phyloP scores from a whole-genome alignment of 2,329 filamentous ascomycete genomes.

The Camillea tinctor region DNA sequence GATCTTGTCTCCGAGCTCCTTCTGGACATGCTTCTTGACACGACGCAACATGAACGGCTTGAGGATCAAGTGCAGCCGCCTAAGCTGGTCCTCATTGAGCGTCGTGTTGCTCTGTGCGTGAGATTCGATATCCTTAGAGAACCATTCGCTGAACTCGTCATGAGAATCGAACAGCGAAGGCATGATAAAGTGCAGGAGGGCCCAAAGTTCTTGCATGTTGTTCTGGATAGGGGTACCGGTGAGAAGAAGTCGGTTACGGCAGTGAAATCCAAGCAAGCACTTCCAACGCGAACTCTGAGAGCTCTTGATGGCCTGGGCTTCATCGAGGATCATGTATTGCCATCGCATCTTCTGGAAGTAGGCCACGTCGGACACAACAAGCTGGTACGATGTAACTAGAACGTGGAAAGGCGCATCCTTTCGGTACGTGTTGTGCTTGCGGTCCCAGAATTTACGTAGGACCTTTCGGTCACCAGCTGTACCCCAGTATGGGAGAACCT shows the following conservation, averaged over 20 bases:
- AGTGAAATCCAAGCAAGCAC: constrained; percentile 88
- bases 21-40: constrained; percentile 99
- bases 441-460: constrained; percentile 97
- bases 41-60: constrained; percentile 99
- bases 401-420: constrained; percentile 95
- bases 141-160: constrained; percentile 92
- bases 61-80: constrained; percentile 95
- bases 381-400: constrained; percentile 92
- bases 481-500: constrained; percentile 97
- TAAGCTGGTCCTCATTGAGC: constrained; percentile 95
- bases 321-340: constrained; percentile 99
- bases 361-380: constrained; percentile 91
- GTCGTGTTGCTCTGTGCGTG: constrained; percentile 99
- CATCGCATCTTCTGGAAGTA: constrained; percentile 99
- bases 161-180: constrained; percentile 96
- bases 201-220: constrained; percentile 99
- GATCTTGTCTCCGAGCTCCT: constrained; percentile 98
- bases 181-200: constrained; percentile 98
- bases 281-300: constrained; percentile 97
- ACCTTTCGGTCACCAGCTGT: constrained; percentile 92
- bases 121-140: constrained; percentile 94
- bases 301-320: constrained; percentile 98
- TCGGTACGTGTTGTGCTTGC: constrained; percentile 93
- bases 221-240: constrained; percentile 99
- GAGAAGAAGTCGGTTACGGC: constrained; percentile 86